phyloP scores from a whole-genome alignment of 176 grass and related monocot species.

The Alloteropsis semialata region DNA sequence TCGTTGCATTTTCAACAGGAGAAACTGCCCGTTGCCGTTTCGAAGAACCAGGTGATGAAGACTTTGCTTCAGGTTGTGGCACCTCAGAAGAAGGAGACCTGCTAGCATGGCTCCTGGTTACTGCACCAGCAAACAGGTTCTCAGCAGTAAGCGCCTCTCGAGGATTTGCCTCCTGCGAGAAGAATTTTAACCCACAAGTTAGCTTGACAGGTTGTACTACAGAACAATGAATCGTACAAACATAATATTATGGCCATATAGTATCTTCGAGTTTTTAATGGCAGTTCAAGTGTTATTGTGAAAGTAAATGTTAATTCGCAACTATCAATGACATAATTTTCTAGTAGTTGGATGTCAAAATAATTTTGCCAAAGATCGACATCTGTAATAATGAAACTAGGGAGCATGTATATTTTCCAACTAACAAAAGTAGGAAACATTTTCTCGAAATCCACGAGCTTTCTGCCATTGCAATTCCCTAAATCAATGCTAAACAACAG shows the following conservation, averaged over 20 bases:
- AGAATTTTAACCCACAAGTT: slow-evolving; percentile 21
- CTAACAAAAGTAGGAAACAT: not conserved
- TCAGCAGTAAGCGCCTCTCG: slow-evolving; percentile 48
- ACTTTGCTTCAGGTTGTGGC: slow-evolving; percentile 1
- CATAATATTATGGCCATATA: not conserved
- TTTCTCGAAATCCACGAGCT: not conserved
- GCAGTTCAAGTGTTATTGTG: not conserved
- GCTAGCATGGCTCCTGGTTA: slow-evolving; percentile 42
- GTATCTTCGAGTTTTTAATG: not conserved
- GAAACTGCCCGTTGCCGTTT: slow-evolving; percentile 29
- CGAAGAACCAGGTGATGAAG: slow-evolving; percentile 22
- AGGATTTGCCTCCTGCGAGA: slow-evolving; percentile 73
- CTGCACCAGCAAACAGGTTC: slow-evolving; percentile 49
- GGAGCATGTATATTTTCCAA: not conserved
- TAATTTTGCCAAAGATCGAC: not conserved
- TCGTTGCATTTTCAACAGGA: not conserved
- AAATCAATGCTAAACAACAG: no score
- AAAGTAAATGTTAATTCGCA: not conserved
- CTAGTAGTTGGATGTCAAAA: not conserved
- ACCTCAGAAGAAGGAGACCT: slow-evolving; percentile 23
- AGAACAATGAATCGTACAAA: slow-evolving; percentile 12
- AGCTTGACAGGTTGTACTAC: not conserved
- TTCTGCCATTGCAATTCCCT: not conserved
- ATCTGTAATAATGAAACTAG: no score
- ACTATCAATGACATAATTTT: not conserved